Percentiles rank a stretch among this genome's conserved stretches.
Evolutionary conservation across 108 stramenopile genomes (phyloP).

Genomic region (Fragilariopsis cylindrus): DNA sequence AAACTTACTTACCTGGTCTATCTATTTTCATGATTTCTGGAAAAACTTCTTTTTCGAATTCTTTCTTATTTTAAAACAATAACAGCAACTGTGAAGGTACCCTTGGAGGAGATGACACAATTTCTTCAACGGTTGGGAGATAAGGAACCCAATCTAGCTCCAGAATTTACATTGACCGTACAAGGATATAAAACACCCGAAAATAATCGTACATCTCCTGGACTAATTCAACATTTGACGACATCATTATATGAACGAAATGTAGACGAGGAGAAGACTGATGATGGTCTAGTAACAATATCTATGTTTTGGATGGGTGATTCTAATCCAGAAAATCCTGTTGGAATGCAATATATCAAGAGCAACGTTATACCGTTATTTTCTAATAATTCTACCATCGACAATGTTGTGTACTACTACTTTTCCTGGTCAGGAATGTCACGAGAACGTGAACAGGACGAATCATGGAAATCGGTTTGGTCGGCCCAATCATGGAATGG

Average conservation of each 20-base stretch:
- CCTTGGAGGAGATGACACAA: slow-evolving; percentile 7
- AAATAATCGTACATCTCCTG: background rate
- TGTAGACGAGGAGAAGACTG: background rate
- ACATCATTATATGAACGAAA: background rate
- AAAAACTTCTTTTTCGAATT: too few relatives aligned
- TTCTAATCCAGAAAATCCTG: slow-evolving; percentile 21
- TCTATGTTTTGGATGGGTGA: slow-evolving; percentile 36
- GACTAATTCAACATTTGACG: background rate
- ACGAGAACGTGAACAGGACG: slow-evolving; percentile 23
- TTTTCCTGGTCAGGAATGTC: slow-evolving; percentile 31
- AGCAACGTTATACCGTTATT: slow-evolving; percentile 14
- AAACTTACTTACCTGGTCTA: background rate
- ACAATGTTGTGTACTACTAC: slow-evolving; percentile 22
- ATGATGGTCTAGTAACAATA: slow-evolving; percentile 5
- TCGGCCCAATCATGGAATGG: slow-evolving; percentile 35
- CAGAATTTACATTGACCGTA: slow-evolving; percentile 11
- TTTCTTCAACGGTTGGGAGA: slow-evolving; percentile 21
- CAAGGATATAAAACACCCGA: background rate
- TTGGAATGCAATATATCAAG: slow-evolving; percentile 29
- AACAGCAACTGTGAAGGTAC: slow-evolving; percentile 11
- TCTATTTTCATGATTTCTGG: too few relatives aligned
- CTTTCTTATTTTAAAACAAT: too few relatives aligned
- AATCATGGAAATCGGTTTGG: slow-evolving; percentile 16
- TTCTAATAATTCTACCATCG: background rate
- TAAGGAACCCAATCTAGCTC: slow-evolving; percentile 15